Evolutionary conservation across 208 protist species (phyloP).

Genomic region (Trypanosomatidae sp.): DNA sequence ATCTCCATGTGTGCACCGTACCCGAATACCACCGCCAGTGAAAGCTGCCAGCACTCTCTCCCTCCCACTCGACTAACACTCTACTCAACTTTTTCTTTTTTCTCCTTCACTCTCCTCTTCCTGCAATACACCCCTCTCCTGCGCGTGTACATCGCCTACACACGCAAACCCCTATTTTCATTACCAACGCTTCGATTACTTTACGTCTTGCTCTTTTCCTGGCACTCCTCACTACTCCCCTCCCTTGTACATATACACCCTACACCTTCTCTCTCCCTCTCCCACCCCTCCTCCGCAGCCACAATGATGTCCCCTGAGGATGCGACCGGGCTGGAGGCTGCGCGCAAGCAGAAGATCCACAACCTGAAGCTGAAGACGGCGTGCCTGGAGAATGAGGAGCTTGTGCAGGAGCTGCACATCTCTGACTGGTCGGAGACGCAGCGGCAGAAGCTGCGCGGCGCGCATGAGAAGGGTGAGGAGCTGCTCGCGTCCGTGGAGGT

Average conservation of each 20-base stretch:
- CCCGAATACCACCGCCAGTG: not conserved
- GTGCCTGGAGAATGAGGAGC: constrained; percentile 79
- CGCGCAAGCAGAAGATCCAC: constrained; percentile 88
- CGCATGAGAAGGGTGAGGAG: constrained; percentile 79
- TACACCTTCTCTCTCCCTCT: not conserved
- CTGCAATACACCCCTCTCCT: not conserved
- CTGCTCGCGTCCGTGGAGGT: constrained; percentile 67
- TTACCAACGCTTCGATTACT: not conserved
- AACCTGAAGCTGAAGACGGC: constrained; percentile 88
- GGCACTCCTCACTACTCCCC: not conserved
- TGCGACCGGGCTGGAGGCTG: constrained; percentile 74
- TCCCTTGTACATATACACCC: not conserved
- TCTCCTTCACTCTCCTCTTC: constrained; percentile 6
- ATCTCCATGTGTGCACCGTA: too few relatives aligned
- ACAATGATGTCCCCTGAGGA: constrained; percentile 60
- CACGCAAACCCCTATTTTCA: not conserved
- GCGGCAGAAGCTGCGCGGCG: constrained; percentile 68
- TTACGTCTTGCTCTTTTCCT: not conserved
- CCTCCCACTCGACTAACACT: not conserved
- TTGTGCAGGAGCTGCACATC: constrained; percentile 83
- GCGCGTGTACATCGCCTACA: not conserved
- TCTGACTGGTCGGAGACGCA: constrained; percentile 85
- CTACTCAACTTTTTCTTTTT: not conserved
- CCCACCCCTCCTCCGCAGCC: not conserved
- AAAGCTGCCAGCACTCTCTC: not conserved